These are phyloP conservation scores for Lactifluus rugatus DNA, from an alignment of 768 basidiomycete species.

Conservation along the genomic window DNA sequence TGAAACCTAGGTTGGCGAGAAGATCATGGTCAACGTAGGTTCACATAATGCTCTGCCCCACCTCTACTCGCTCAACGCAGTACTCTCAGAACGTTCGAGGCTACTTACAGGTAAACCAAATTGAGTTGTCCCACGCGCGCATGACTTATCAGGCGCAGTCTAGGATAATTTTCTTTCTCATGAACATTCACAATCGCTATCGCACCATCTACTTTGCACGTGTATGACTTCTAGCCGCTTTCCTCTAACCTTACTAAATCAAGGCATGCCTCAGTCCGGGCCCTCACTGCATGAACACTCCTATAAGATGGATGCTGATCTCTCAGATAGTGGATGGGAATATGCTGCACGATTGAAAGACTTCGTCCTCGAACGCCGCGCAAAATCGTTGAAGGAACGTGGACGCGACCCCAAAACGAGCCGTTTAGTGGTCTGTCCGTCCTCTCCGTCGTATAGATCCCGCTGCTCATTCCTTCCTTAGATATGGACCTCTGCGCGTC, in stretches of 20 bases:
- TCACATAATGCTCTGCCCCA: neutral
- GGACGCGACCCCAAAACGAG: constrained; percentile 53
- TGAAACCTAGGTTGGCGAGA: constrained; percentile 70
- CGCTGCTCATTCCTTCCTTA: constrained; percentile 25
- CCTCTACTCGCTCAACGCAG: neutral
- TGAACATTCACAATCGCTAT: constrained; percentile 96
- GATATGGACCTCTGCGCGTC: constrained; percentile 97
- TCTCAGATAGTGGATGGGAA: constrained; percentile 92
- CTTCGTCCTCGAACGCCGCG: constrained; percentile 77
- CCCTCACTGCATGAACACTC: constrained; percentile 98
- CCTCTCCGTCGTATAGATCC: neutral
- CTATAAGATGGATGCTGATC: constrained; percentile 95
- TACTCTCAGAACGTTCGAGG: constrained; percentile 64
- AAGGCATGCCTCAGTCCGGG: constrained; percentile 56
- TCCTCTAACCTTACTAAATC: neutral
- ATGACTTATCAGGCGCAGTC: constrained; percentile 42
- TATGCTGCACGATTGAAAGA: constrained; percentile 86
- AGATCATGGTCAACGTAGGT: constrained; percentile 86
- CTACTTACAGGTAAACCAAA: constrained; percentile 58
- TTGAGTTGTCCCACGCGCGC: neutral
- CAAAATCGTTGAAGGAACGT: constrained; percentile 63
- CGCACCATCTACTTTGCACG: constrained; percentile 95
- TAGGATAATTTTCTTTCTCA: constrained; percentile 94
- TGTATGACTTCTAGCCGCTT: constrained; percentile 37
- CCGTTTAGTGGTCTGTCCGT: constrained; percentile 50